Evolutionary conservation across 805 yeast species (phyloP).

Genomic region (Cyberlindnera xylosilytica): DNA sequence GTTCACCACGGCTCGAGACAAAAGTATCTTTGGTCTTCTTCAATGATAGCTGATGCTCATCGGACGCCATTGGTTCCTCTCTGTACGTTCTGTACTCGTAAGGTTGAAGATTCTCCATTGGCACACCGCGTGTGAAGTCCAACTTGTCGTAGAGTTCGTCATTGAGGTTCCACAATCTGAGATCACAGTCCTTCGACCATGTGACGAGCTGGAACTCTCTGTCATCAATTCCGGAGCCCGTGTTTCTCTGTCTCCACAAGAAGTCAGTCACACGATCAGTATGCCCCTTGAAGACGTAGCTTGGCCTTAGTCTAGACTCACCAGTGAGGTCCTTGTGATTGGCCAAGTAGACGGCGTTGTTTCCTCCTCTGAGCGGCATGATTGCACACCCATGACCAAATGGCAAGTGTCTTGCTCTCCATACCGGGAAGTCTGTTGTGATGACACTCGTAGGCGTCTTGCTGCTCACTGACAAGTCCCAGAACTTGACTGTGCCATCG

Average conservation of each 20-base stretch:
- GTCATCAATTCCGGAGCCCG: slow-evolving; percentile 49
- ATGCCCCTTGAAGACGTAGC: slow-evolving; percentile 73
- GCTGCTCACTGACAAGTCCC: slow-evolving; percentile 56
- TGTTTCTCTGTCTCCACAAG: slow-evolving; percentile 72
- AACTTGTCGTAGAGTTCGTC: slow-evolving; percentile 47
- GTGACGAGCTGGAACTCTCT: slow-evolving; percentile 89
- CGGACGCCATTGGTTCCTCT: slow-evolving; percentile 41
- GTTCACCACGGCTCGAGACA: slow-evolving; percentile 37
- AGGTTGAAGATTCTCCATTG: slow-evolving; percentile 32
- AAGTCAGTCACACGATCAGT: slow-evolving; percentile 83
- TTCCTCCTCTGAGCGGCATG: slow-evolving; percentile 89
- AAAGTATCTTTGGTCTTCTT: slow-evolving; percentile 37
- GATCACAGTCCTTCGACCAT: slow-evolving; percentile 87
- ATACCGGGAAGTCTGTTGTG: slow-evolving; percentile 76
- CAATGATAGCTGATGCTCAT: slow-evolving; percentile 32
- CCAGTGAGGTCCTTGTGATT: slow-evolving; percentile 28
- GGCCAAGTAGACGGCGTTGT: slow-evolving; percentile 40
- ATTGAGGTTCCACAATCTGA: slow-evolving; percentile 74
- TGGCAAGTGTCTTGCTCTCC: slow-evolving; percentile 85
- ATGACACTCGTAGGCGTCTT: slow-evolving; percentile 55
- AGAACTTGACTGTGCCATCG: slow-evolving; percentile 77
- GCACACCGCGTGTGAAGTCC: slow-evolving; percentile 37
- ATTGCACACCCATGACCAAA: slow-evolving; percentile 86
- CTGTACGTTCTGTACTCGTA: slow-evolving; percentile 48
- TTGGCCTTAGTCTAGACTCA: slow-evolving; percentile 44